phyloP scores from a whole-genome alignment of 108 stramenopile genomes.

The Stephanodiscus triporus region DNA sequence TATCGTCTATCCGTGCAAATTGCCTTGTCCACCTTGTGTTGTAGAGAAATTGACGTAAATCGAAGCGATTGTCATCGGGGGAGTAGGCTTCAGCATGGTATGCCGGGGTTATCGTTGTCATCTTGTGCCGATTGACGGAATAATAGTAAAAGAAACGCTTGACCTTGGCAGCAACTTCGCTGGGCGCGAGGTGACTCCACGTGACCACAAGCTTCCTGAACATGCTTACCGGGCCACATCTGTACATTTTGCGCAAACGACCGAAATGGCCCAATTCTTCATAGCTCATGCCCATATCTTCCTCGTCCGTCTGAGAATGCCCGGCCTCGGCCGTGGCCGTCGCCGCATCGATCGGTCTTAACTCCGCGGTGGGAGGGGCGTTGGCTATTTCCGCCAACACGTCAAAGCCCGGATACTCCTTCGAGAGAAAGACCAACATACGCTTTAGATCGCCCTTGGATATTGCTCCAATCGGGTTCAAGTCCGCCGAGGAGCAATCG shows the following conservation, averaged over 20 bases:
- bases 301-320: conserved; percentile 94
- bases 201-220: conserved; percentile 73
- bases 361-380: conserved; percentile 97
- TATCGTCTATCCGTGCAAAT: conserved; percentile 79
- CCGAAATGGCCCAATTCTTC: conserved; percentile 96
- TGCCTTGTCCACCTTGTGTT: conserved; percentile 91
- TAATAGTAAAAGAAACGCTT: conserved; percentile 96
- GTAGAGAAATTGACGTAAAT: conserved; percentile 96
- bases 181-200: conserved; percentile 84
- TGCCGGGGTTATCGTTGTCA: conserved; percentile 97
- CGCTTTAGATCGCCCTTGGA: conserved; percentile 91
- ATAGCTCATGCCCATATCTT: conserved; percentile 99
- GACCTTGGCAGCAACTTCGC: conserved; percentile 83
- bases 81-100: conserved; percentile 98
- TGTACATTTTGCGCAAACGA: conserved; percentile 86
- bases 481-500: conserved; percentile 97
- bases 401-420: conserved; percentile 61
- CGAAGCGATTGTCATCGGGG: conserved; percentile 99
- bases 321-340: conserved; percentile 48
- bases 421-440: conserved; percentile 82
- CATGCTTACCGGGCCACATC: conserved; percentile 97
- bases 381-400: conserved; percentile 89
- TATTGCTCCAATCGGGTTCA: conserved; percentile 98
- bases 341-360: conserved; percentile 86
- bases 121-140: conserved; percentile 97